phyloP scores from a whole-genome alignment of 179 eudicot species.

The Patellifolia procumbens region DNA sequence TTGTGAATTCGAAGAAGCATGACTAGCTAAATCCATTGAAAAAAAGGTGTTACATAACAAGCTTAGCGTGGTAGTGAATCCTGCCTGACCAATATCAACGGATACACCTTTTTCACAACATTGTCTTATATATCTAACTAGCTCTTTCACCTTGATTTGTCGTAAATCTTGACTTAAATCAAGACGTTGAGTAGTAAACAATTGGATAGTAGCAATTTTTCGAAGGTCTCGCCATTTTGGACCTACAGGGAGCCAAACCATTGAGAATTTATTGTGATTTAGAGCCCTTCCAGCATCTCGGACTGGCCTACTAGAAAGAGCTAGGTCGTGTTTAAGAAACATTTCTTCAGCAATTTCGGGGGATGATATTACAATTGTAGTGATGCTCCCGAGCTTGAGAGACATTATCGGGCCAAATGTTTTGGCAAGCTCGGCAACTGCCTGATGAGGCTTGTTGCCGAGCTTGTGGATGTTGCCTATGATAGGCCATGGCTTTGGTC shows the following conservation, averaged over 20 bases:
- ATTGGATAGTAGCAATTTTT: constrained; percentile 20
- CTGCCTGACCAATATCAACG: constrained; percentile 27
- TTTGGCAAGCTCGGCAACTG: constrained; percentile 34
- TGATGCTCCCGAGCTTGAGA: constrained; percentile 34
- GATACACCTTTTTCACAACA: constrained; percentile 16
- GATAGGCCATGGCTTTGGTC: constrained; percentile 46
- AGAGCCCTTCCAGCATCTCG: constrained; percentile 8
- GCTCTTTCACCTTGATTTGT: constrained; percentile 17
- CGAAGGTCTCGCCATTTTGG: constrained; percentile 26
- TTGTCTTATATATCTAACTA: not conserved
- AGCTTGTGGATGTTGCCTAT: constrained; percentile 44
- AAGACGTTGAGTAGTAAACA: constrained; percentile 16
- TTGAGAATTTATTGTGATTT: constrained; percentile 8
- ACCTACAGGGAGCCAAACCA: constrained; percentile 26
- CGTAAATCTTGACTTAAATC: constrained; percentile 21
- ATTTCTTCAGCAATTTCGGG: constrained; percentile 32
- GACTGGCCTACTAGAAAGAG: constrained; percentile 26
- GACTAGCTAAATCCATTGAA: constrained; percentile 20
- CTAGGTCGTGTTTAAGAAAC: constrained; percentile 29
- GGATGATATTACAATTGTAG: constrained; percentile 37
- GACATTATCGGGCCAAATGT: constrained; percentile 33
- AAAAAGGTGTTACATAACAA: constrained; percentile 27
- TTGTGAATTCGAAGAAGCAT: constrained; percentile 8
- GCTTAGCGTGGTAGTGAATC: constrained; percentile 10
- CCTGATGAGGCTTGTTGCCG: constrained; percentile 40